A percentile compares a stretch with the other conserved stretches of the same genome.
Evolutionary conservation across 176 grass and related monocot genomes (phyloP).

Genomic region (Bolboschoenus planiculmis): DNA sequence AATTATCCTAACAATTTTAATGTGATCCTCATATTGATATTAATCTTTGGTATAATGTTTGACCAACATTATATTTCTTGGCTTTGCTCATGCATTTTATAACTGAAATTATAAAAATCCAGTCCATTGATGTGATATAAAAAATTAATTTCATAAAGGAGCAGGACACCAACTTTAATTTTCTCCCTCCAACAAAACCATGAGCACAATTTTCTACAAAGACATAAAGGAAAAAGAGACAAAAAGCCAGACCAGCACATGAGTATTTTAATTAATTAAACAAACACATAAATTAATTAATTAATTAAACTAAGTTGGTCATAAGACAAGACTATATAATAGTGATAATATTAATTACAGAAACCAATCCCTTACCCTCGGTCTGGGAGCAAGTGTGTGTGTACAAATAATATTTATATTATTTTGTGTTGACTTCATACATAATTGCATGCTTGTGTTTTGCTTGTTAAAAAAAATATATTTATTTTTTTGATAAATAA

Average conservation of each 20-base stretch:
- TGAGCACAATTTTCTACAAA: no score
- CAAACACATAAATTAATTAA: not conserved
- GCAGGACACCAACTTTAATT: no score
- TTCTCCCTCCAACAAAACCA: no score
- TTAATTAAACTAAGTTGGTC: not conserved
- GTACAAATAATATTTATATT: not conserved
- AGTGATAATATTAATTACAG: not conserved
- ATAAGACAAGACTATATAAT: not conserved
- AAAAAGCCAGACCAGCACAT: not conserved
- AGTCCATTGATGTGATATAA: no score
- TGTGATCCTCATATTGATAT: no score
- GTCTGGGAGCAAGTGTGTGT: not conserved
- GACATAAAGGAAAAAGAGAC: not conserved
- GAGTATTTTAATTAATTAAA: not conserved
- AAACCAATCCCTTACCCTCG: slow-evolving; percentile 1
- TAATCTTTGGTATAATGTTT: no score
- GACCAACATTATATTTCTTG: no score
- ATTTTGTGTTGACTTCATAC: slow-evolving; percentile 5
- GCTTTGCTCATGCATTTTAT: no score
- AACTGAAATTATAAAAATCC: no score
- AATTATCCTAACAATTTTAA: no score
- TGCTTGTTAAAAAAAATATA: not conserved
- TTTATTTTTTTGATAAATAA: not conserved
- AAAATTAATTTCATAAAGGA: no score
- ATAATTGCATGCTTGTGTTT: not conserved